Conservation (phyloP, 768 basidiomycete species). For the Hortiboletus campestris region DNA sequence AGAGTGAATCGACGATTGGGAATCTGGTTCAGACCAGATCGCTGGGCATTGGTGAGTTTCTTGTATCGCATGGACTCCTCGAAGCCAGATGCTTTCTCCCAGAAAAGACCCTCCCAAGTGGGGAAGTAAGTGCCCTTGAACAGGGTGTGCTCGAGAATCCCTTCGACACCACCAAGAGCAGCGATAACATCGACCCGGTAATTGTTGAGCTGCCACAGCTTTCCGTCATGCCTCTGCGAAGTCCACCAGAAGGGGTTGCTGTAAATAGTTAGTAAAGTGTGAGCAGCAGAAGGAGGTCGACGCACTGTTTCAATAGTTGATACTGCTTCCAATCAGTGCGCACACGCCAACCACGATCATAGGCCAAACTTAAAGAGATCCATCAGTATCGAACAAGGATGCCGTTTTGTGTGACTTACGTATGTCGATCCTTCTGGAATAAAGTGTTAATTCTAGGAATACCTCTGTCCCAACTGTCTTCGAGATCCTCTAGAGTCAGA, state of each 20-base stretch:
- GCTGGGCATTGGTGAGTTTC: conserved; percentile 96
- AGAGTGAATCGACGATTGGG: conserved; percentile 98
- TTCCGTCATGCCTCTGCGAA: conserved; percentile 93
- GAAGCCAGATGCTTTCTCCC: conserved; percentile 98
- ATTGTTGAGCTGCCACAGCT: conserved; percentile 96
- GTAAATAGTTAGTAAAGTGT: conserved; percentile 13
- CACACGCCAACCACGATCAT: conserved; percentile 99
- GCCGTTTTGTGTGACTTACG: conserved; percentile 42
- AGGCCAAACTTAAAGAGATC: conserved; percentile 62
- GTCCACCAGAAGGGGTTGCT: conserved; percentile 99
- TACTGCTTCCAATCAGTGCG: conserved; percentile 98
- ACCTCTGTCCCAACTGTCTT: conserved; percentile 98
- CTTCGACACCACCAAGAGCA: conserved; percentile 95
- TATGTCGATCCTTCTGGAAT: conserved; percentile 98
- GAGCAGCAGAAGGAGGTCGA: conserved; percentile 4
- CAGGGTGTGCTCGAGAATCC: conserved; percentile 92
- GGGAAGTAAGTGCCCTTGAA: conserved; percentile 99
- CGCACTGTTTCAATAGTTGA: conserved; percentile 86
- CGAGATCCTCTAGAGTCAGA: conserved; percentile 94
- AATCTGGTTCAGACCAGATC: conserved; percentile 96
- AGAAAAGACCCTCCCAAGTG: conserved; percentile 98
- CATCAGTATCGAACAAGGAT: neutral
- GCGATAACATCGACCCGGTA: conserved; percentile 99
- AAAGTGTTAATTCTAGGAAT: conserved; percentile 98
- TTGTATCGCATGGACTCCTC: conserved; percentile 96